Percentiles rank a stretch among this genome's conserved stretches.
Conservation (phyloP, 129 eudicot genomes). For the Cynara cardunculus region DNA sequence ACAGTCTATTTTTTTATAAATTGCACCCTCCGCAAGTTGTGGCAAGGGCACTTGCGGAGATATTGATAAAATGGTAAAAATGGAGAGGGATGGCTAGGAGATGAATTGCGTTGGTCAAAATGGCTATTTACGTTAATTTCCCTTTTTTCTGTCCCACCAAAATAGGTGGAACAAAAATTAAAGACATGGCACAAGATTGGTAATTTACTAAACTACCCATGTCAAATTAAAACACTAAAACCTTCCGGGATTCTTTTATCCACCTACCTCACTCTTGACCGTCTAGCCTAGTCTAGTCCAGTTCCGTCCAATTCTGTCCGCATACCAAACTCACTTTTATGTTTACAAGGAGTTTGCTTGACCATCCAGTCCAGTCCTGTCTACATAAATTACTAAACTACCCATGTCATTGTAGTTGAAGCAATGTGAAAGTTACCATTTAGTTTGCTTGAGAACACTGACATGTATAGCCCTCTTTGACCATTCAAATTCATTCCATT, state of each 20-base stretch:
- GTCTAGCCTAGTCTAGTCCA: background rate
- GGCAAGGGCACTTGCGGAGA: too few species aligned
- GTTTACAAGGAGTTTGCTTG: background rate
- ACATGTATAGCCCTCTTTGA: slow-evolving; percentile 41
- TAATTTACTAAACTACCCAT: background rate
- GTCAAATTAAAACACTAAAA: background rate
- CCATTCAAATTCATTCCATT: slow-evolving; percentile 51
- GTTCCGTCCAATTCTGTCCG: background rate
- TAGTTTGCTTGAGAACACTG: slow-evolving; percentile 44
- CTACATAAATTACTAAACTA: background rate
- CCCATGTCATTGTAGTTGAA: background rate
- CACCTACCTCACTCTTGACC: background rate
- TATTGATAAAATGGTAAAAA: too few species aligned
- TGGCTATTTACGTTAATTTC: too few species aligned
- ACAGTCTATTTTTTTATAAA: too few species aligned
- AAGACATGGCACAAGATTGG: background rate
- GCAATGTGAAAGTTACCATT: slow-evolving; percentile 30
- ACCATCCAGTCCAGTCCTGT: background rate
- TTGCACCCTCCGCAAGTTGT: too few species aligned
- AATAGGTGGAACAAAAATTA: background rate
- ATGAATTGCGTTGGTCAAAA: too few species aligned
- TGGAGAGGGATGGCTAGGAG: too few species aligned
- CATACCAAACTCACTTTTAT: background rate
- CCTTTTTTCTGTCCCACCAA: background rate
- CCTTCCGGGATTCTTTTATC: background rate